Evolutionary conservation across 164 flowering plant genomes (phyloP).

Genomic region (Dillenia turbinata): DNA sequence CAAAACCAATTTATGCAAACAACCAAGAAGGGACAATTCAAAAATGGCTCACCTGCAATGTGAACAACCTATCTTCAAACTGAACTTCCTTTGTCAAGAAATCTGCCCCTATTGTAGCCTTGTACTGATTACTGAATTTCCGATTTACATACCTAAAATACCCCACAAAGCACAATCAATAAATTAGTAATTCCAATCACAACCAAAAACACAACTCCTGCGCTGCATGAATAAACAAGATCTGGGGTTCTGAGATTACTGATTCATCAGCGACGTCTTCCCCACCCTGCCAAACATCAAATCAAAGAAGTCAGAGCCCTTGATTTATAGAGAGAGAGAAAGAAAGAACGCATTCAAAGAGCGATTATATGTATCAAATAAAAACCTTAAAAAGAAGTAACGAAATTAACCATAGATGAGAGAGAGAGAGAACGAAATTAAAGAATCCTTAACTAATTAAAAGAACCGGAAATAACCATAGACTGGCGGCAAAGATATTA

Average conservation of each 20-base stretch:
- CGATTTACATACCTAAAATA: slow-evolving; percentile 65
- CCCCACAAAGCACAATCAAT: background rate
- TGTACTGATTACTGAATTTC: slow-evolving; percentile 86
- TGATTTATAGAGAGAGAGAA: background rate
- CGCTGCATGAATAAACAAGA: background rate
- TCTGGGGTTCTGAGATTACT: slow-evolving; percentile 37
- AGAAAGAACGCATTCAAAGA: background rate
- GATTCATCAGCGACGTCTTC: slow-evolving; percentile 88
- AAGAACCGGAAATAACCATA: background rate
- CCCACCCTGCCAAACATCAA: slow-evolving; percentile 52
- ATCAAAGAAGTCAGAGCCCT: background rate
- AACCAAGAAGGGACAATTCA: no score
- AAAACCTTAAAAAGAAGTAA: background rate
- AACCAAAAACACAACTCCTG: background rate
- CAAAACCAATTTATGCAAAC: no score
- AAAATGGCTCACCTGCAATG: slow-evolving; percentile 56
- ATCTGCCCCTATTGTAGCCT: slow-evolving; percentile 89
- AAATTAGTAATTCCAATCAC: background rate
- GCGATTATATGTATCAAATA: background rate
- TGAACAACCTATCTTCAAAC: slow-evolving; percentile 77
- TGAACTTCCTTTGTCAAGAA: slow-evolving; percentile 84
- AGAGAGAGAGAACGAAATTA: background rate
- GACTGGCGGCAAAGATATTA: background rate
- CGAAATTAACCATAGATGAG: background rate
- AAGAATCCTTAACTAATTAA: background rate